These are phyloP conservation scores for Fraxinus albicans DNA, from an alignment of 305 asterid genomes.

Conservation along the genomic window DNA sequence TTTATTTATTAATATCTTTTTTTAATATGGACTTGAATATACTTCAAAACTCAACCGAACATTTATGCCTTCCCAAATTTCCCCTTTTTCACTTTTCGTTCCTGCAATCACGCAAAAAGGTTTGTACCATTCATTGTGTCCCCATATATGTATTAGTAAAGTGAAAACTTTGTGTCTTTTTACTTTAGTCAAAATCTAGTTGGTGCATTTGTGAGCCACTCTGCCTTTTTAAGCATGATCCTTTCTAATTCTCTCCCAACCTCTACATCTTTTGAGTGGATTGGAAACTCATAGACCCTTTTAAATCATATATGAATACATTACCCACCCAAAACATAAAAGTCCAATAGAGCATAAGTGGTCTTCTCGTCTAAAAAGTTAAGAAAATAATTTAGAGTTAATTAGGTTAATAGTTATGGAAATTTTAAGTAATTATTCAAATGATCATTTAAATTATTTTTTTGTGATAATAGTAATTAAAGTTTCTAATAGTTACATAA, in stretches of 20 bases:
- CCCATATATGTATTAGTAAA: constrained; percentile 7
- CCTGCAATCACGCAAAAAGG: constrained; percentile 35
- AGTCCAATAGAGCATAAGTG: background rate
- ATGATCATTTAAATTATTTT: too few species aligned
- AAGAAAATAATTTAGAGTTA: background rate
- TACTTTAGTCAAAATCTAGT: constrained; percentile 13
- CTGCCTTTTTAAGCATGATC: constrained; percentile 24
- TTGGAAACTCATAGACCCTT: background rate
- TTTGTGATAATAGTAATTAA: background rate
- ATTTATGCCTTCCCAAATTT: background rate
- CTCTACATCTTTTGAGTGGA: background rate
- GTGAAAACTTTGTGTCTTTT: background rate
- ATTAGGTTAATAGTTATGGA: background rate
- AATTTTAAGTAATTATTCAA: background rate
- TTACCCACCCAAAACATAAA: background rate
- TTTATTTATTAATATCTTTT: too few species aligned
- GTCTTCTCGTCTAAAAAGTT: background rate
- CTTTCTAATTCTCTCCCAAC: background rate
- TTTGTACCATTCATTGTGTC: background rate
- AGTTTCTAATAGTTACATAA: too few species aligned
- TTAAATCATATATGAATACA: background rate
- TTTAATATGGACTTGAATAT: background rate
- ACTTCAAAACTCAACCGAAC: background rate
- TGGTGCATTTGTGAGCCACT: background rate
- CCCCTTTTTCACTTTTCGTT: background rate